These are phyloP conservation scores for Fusarium begoniae DNA, from an alignment of 2,329 filamentous ascomycete species.

Conservation along the genomic window DNA sequence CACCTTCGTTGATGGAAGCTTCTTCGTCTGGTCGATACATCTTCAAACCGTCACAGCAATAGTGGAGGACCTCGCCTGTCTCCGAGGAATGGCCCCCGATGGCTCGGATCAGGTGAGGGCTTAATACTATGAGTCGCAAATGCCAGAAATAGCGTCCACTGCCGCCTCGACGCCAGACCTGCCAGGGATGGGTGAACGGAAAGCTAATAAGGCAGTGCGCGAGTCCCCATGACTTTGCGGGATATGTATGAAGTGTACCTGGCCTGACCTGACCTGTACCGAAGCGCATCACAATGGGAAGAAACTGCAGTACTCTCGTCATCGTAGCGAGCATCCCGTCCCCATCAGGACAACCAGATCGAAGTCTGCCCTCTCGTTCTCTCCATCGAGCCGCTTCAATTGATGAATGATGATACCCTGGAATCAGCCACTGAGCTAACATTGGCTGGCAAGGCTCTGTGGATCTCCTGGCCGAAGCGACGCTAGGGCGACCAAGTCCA, in stretches of 20 bases:
- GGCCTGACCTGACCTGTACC: not conserved
- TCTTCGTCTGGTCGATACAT: not conserved
- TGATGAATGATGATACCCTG: constrained; percentile 19
- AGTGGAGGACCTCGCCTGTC: constrained; percentile 36
- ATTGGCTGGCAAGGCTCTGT: constrained; percentile 28
- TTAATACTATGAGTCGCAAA: constrained; percentile 29
- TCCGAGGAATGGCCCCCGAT: constrained; percentile 32
- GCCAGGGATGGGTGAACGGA: constrained; percentile 14
- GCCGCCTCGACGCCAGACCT: constrained; percentile 34
- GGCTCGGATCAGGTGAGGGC: constrained; percentile 34
- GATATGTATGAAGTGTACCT: constrained; percentile 1
- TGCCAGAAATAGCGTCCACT: constrained; percentile 43
- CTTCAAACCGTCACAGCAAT: constrained; percentile 3
- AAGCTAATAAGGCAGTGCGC: constrained; percentile 13
- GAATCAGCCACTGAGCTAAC: constrained; percentile 25
- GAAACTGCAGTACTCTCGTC: constrained; percentile 1
- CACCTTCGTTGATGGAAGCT: constrained; percentile 1
- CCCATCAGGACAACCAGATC: constrained; percentile 27
- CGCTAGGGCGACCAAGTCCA: constrained; percentile 21
- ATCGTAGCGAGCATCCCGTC: constrained; percentile 13
- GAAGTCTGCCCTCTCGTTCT: constrained; percentile 21
- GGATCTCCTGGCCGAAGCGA: constrained; percentile 23
- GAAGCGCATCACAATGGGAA: not conserved
- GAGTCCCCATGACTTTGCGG: not conserved
- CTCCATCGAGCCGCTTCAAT: constrained; percentile 25